A percentile compares a stretch with the other conserved stretches of the same genome.
These are phyloP conservation scores for Russula emetica DNA, from an alignment of 768 basidiomycete genomes.

Conservation along the genomic window DNA sequence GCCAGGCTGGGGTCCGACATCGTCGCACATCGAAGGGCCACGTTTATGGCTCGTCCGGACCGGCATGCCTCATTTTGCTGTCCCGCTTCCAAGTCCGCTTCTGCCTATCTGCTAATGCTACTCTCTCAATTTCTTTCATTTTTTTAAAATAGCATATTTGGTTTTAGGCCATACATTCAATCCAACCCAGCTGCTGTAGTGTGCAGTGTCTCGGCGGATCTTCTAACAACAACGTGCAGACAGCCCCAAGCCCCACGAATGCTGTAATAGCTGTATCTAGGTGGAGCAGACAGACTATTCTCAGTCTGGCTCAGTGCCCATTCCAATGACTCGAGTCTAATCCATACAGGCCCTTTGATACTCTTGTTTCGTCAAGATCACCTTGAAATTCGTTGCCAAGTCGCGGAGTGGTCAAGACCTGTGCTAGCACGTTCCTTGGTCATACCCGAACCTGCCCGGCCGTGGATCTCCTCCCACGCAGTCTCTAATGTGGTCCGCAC, in stretches of 20 bases:
- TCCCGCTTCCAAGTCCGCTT: no score
- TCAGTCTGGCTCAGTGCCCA: neutral
- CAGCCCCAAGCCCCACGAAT: neutral
- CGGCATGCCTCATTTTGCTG: neutral
- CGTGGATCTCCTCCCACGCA: neutral
- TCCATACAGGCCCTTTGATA: neutral
- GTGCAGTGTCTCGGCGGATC: slow-evolving; percentile 3
- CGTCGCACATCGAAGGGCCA: neutral
- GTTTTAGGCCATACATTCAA: neutral
- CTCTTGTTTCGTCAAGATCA: neutral
- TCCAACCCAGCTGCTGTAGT: slow-evolving; percentile 2
- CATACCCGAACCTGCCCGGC: neutral
- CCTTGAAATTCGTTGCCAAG: neutral
- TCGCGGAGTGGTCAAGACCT: neutral
- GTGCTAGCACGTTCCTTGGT: neutral
- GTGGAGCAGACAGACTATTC: neutral
- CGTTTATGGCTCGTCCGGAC: neutral
- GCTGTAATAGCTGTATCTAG: slow-evolving; percentile 13
- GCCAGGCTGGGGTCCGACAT: no score
- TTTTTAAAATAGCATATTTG: neutral
- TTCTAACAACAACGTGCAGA: neutral
- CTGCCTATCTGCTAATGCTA: no score
- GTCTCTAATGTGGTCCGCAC: neutral
- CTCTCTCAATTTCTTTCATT: neutral
- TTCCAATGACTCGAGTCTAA: neutral